Percentiles rank a stretch among this genome's conserved stretches.
phyloP scores from a whole-genome alignment of 78 protist genomes.

The Dictyostelium intermedium region DNA sequence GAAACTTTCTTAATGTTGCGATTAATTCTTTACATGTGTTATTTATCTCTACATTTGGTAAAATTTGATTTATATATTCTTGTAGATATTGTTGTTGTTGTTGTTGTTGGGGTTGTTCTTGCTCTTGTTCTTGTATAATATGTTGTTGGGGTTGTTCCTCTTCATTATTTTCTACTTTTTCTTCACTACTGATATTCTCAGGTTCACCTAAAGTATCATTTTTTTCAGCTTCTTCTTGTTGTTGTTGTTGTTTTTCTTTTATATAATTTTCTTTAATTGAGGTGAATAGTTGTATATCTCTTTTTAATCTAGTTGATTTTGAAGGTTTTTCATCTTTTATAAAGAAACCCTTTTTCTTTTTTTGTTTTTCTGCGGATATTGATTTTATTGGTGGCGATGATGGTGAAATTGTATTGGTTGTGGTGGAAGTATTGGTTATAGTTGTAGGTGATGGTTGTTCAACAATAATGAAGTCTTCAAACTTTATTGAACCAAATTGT shows the following conservation, averaged over 20 bases:
- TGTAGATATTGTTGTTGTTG: background rate
- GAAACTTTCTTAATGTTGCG: constrained; percentile 3
- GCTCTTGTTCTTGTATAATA: background rate
- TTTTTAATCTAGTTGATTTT: constrained; percentile 2
- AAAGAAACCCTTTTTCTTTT: background rate
- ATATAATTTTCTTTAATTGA: background rate
- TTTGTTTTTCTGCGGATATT: background rate
- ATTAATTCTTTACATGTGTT: constrained; percentile 14
- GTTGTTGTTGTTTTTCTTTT: background rate
- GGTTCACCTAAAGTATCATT: background rate
- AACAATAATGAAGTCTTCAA: background rate
- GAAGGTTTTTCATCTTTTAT: background rate
- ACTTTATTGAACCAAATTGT: background rate
- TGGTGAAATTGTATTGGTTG: background rate
- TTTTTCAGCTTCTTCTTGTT: background rate
- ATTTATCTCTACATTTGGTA: constrained; percentile 16
- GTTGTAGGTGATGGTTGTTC: background rate
- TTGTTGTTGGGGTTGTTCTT: background rate
- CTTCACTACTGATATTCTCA: background rate
- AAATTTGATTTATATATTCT: constrained; percentile 50
- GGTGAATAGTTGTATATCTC: background rate
- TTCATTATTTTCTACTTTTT: background rate
- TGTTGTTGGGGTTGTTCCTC: background rate
- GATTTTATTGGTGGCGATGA: background rate
- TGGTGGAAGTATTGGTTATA: background rate